Conservation (phyloP, 768 basidiomycete genomes). For the Lentinula aciculospora region DNA sequence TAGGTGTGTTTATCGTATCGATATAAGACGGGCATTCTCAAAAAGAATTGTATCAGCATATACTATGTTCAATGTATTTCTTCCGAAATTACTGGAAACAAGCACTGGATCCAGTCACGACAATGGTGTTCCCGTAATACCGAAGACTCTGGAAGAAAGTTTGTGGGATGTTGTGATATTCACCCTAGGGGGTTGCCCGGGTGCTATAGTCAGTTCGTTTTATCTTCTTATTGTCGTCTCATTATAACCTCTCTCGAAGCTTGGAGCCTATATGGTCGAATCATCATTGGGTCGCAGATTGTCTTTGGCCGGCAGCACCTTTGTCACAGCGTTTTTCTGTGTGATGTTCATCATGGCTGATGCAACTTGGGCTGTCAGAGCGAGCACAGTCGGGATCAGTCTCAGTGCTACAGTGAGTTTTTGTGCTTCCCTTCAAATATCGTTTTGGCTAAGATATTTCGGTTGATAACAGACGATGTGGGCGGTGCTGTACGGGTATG, state of each 20-base stretch:
- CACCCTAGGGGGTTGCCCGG: slow-evolving; percentile 80
- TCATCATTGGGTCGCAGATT: slow-evolving; percentile 59
- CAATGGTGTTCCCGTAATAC: slow-evolving; percentile 13
- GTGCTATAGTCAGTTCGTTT: slow-evolving; percentile 58
- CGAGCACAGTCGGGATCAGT: slow-evolving; percentile 72
- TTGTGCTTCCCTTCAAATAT: background rate
- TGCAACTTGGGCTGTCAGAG: slow-evolving; percentile 51
- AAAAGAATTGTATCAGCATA: no score
- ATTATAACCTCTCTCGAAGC: slow-evolving; percentile 30
- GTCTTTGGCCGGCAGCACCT: slow-evolving; percentile 72
- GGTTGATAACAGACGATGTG: slow-evolving; percentile 79
- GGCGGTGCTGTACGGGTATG: slow-evolving; percentile 74
- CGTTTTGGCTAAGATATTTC: background rate
- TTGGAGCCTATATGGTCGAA: slow-evolving; percentile 85
- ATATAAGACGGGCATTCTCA: no score
- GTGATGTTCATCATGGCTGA: slow-evolving; percentile 59
- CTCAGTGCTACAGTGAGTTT: slow-evolving; percentile 60
- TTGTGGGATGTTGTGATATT: slow-evolving; percentile 87
- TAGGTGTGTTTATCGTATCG: slow-evolving; percentile 44
- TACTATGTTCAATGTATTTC: slow-evolving; percentile 91
- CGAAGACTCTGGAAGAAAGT: slow-evolving; percentile 52
- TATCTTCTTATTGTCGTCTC: slow-evolving; percentile 1
- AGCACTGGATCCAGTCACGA: slow-evolving; percentile 19
- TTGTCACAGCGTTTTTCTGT: slow-evolving; percentile 73
- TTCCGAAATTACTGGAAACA: slow-evolving; percentile 81